Conservation (phyloP, 2,329 filamentous ascomycete species). For the Podosphaera xanthii region DNA sequence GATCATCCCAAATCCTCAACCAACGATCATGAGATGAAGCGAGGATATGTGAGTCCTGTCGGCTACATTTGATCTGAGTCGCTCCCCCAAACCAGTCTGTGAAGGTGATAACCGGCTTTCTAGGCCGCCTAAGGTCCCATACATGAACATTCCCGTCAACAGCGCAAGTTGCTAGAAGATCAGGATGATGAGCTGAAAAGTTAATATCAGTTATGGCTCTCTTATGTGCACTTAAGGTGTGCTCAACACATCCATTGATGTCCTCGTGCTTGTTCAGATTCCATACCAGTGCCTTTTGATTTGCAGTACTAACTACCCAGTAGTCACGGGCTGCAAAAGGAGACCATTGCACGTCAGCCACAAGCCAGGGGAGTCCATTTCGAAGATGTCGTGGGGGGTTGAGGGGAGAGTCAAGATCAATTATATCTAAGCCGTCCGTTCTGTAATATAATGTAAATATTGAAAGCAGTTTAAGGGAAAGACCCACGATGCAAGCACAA, state of each 20-base stretch:
- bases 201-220: slow-evolving; percentile 91
- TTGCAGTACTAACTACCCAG: slow-evolving; percentile 86
- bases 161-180: slow-evolving; percentile 71
- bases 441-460: slow-evolving; percentile 7
- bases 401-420: slow-evolving; percentile 76
- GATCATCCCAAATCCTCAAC: slow-evolving; percentile 75
- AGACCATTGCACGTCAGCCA: slow-evolving; percentile 92
- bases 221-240: slow-evolving; percentile 65
- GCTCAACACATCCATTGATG: slow-evolving; percentile 45
- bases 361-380: slow-evolving; percentile 78
- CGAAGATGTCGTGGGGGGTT: slow-evolving; percentile 67
- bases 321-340: slow-evolving; percentile 75
- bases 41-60: slow-evolving; percentile 64
- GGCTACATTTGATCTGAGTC: slow-evolving; percentile 87
- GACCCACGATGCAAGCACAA: slow-evolving; percentile 57
- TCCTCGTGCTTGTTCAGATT: slow-evolving; percentile 57
- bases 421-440: slow-evolving; percentile 70
- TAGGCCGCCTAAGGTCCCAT: slow-evolving; percentile 64
- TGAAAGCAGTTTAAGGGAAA: background rate
- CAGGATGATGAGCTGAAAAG: slow-evolving; percentile 80
- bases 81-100: slow-evolving; percentile 87
- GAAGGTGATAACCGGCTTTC: slow-evolving; percentile 54
- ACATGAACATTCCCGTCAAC: slow-evolving; percentile 85
- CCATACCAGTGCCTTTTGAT: slow-evolving; percentile 86
- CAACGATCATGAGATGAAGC: slow-evolving; percentile 79